phyloP scores from a whole-genome alignment of 2,329 filamentous ascomycete species.

The Calonectria montana region DNA sequence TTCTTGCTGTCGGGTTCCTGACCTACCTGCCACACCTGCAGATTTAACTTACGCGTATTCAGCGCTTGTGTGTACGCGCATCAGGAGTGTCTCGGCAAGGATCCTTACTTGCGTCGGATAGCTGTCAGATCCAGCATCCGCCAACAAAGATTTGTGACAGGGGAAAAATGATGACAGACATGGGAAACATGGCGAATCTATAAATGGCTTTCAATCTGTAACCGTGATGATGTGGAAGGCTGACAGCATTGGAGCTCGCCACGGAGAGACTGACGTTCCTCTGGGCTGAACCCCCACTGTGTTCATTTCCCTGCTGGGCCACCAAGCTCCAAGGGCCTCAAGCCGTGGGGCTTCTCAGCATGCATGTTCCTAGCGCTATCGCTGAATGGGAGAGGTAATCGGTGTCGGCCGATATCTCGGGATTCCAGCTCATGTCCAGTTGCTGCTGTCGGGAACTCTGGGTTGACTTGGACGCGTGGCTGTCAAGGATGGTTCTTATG shows the following conservation, averaged over 20 bases:
- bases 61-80: background rate
- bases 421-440: background rate
- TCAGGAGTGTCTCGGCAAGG: constrained; percentile 5
- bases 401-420: background rate
- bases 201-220: background rate
- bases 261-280: background rate
- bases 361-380: no score
- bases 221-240: background rate
- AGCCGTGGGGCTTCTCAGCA: no score
- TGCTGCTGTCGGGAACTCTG: background rate
- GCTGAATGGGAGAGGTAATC: no score
- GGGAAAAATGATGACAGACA: background rate
- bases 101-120: background rate
- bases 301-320: background rate
- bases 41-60: constrained; percentile 8
- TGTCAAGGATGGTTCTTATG: background rate
- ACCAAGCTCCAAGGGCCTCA: background rate
- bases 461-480: background rate
- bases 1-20: background rate
- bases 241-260: background rate
- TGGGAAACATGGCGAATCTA: constrained; percentile 8
- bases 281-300: background rate
- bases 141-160: background rate
- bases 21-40: background rate
- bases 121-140: background rate